phyloP scores from a whole-genome alignment of 768 basidiomycete genomes.

The Leccinum sublutescens region DNA sequence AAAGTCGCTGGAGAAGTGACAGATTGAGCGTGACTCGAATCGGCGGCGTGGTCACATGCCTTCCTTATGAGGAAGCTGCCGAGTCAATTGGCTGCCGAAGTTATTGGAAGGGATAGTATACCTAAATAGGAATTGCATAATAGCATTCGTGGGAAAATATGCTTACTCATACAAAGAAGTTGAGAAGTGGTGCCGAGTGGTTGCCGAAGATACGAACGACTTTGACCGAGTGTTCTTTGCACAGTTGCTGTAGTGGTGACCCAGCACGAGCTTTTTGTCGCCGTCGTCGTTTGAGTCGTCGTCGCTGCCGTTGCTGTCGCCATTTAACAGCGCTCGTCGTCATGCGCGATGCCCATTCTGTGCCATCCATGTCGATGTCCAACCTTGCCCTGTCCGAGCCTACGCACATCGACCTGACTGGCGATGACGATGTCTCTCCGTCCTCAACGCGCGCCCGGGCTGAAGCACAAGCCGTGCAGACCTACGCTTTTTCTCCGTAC shows the following conservation, averaged over 20 bases:
- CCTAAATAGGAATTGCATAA: conserved; percentile 21
- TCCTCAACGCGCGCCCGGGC: conserved; percentile 31
- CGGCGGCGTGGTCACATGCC: neutral
- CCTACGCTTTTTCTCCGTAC: conserved; percentile 24
- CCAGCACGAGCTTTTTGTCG: neutral
- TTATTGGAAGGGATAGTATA: neutral
- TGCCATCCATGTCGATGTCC: conserved; percentile 36
- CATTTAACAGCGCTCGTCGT: conserved; percentile 4
- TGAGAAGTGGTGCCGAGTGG: conserved; percentile 17
- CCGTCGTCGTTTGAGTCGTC: neutral
- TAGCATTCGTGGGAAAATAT: conserved; percentile 15
- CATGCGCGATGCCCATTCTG: conserved; percentile 30
- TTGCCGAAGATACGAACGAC: conserved; percentile 30
- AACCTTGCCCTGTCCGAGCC: conserved; percentile 39
- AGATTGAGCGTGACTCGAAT: neutral
- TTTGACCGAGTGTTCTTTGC: conserved; percentile 19
- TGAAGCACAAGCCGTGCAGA: conserved; percentile 39
- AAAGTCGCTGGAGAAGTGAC: neutral
- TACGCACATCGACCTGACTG: conserved; percentile 68
- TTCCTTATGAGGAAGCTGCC: neutral
- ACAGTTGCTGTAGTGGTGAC: conserved; percentile 1
- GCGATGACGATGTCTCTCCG: conserved; percentile 57
- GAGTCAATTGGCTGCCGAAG: neutral
- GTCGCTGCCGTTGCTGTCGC: neutral
- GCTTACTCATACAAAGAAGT: conserved; percentile 25